Conservation (phyloP, 2,329 filamentous ascomycete genomes). For the Penicillium sclerotigenum region DNA sequence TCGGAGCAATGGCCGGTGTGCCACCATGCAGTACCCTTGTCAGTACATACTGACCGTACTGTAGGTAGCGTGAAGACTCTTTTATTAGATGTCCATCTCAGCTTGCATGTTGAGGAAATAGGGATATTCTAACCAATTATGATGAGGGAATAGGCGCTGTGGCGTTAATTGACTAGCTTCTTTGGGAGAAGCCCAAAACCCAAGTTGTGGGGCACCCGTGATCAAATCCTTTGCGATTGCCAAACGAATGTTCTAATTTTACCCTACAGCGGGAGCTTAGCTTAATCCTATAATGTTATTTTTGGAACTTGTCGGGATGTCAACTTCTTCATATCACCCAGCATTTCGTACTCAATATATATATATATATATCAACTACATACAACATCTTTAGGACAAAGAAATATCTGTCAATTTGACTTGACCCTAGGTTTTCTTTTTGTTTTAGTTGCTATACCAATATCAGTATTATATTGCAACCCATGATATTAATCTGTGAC, state of each 20-base stretch:
- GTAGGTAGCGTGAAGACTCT: constrained; percentile 1
- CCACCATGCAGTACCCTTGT: not conserved
- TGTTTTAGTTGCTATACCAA: not conserved
- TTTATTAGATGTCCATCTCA: not conserved
- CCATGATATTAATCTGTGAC: not conserved
- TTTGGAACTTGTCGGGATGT: not conserved
- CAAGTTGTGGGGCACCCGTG: too few species aligned
- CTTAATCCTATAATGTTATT: not conserved
- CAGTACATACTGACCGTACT: not conserved
- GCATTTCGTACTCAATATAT: too few species aligned
- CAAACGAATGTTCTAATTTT: not conserved
- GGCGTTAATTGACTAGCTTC: not conserved
- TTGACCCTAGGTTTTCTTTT: not conserved
- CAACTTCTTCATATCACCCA: not conserved
- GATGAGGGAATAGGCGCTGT: not conserved
- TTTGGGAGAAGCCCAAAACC: not conserved
- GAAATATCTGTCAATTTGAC: not conserved
- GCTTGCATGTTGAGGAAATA: not conserved
- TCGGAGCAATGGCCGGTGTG: not conserved
- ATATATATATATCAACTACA: not conserved
- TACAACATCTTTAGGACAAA: not conserved
- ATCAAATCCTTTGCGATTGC: not conserved
- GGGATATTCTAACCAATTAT: not conserved
- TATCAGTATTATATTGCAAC: not conserved
- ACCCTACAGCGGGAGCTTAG: not conserved